A percentile compares a stretch with the other conserved stretches of the same genome.
phyloP scores from a whole-genome alignment of 495 filamentous ascomycete species.

The Aspergillus sclerotioniger region DNA sequence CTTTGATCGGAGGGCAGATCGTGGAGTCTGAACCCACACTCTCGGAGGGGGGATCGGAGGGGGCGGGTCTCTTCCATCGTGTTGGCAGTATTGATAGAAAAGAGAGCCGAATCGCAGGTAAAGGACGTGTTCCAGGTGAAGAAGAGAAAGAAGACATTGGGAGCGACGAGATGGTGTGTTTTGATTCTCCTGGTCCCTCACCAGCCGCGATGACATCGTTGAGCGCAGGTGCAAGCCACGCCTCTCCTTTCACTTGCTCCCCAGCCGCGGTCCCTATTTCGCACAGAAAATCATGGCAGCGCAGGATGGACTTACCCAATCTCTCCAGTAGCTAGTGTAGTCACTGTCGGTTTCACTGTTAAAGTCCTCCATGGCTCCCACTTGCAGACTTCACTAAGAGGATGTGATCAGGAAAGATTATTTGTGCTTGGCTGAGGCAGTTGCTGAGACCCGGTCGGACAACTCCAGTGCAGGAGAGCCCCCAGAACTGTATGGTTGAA shows the following conservation, averaged over 20 bases:
- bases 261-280: not conserved
- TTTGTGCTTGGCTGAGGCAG: constrained; percentile 24
- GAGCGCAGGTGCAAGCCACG: not conserved
- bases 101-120: not conserved
- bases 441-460: constrained; percentile 35
- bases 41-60: not conserved
- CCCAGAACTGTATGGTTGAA: constrained; percentile 29
- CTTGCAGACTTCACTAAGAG: constrained; percentile 6
- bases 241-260: not conserved
- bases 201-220: not conserved
- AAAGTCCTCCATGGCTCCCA: constrained; percentile 81
- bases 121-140: not conserved
- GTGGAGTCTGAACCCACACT: not conserved
- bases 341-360: constrained; percentile 97
- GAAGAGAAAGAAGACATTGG: not conserved
- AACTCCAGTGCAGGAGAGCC: constrained; percentile 29
- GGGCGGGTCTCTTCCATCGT: too few species aligned
- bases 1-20: not conserved
- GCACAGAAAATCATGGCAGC: not conserved
- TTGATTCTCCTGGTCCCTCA: not conserved
- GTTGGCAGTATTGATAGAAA: not conserved
- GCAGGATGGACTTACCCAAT: constrained; percentile 73
- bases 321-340: constrained; percentile 98
- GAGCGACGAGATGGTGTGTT: too few species aligned
- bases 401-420: constrained; percentile 18